Conservation (phyloP, 2,329 filamentous ascomycete species). For the Arthrobotrys iridis region DNA sequence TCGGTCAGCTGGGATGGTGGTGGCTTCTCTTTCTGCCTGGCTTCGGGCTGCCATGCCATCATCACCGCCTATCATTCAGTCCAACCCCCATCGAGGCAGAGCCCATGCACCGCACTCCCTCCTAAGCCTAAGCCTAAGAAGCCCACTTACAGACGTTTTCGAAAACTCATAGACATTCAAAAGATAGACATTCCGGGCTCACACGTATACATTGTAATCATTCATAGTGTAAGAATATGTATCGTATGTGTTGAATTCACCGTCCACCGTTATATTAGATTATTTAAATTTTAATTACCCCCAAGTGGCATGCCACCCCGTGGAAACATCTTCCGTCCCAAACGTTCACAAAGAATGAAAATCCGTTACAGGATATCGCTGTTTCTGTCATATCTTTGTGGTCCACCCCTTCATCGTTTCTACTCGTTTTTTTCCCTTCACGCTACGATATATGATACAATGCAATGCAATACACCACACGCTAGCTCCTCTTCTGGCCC, state of each 20-base stretch:
- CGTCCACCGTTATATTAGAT: constrained; percentile 4
- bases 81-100: constrained; percentile 9
- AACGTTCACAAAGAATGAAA: too few species aligned
- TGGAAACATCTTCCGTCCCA: constrained; percentile 16
- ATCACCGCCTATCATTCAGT: constrained; percentile 4
- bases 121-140: too few species aligned
- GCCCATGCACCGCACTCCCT: neutral
- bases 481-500: neutral
- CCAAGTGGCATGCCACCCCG: constrained; percentile 14
- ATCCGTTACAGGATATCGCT: constrained; percentile 20
- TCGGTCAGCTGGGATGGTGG: constrained; percentile 30
- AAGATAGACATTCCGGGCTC: too few species aligned
- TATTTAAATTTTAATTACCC: constrained; percentile 9
- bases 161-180: too few species aligned
- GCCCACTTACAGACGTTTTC: too few species aligned
- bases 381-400: constrained; percentile 14
- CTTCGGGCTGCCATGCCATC: constrained; percentile 5
- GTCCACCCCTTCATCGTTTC: neutral
- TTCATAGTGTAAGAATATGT: neutral
- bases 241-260: neutral
- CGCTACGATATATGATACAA: neutral
- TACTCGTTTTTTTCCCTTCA: neutral
- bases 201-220: too few species aligned
- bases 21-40: constrained; percentile 21
- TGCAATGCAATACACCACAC: neutral